phyloP scores from a whole-genome alignment of 495 filamentous ascomycete species.

The Aspergillus leporis region DNA sequence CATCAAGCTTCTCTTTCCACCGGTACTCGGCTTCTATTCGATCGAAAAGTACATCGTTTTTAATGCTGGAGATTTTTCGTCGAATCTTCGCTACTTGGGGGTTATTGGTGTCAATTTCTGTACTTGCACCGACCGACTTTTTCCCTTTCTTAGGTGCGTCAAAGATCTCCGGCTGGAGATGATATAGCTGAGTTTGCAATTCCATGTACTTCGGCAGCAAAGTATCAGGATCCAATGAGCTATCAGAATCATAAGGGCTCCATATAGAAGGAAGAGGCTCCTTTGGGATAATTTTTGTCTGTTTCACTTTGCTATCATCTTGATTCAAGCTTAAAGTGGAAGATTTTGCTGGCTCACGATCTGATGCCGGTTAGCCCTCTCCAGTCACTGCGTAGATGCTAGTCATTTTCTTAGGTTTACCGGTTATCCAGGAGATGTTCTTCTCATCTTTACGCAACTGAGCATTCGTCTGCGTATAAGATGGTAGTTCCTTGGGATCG shows the following conservation, averaged over 20 bases:
- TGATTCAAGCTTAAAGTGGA: constrained; percentile 31
- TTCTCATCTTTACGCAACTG: constrained; percentile 38
- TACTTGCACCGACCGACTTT: constrained; percentile 29
- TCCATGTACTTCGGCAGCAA: constrained; percentile 75
- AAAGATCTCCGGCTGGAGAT: constrained; percentile 64
- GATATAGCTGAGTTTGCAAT: constrained; percentile 68
- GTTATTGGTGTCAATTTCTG: constrained; percentile 29
- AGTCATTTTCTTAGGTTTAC: constrained; percentile 33
- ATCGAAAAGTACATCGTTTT: constrained; percentile 86
- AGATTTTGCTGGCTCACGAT: constrained; percentile 35
- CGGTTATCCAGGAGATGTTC: constrained; percentile 45
- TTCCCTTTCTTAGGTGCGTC: constrained; percentile 47
- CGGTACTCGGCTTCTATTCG: constrained; percentile 67
- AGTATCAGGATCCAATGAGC: constrained; percentile 66
- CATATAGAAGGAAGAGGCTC: constrained; percentile 18
- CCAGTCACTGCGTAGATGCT: constrained; percentile 17
- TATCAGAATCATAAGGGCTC: constrained; percentile 49
- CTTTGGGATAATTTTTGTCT: constrained; percentile 30
- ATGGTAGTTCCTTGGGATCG: constrained; percentile 64
- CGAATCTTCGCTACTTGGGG: constrained; percentile 62
- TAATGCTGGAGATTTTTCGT: constrained; percentile 71
- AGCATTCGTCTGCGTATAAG: constrained; percentile 55
- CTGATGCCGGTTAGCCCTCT: constrained; percentile 33
- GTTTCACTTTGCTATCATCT: constrained; percentile 28
- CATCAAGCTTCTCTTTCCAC: constrained; percentile 68